These are phyloP conservation scores for Leccinum griseonigrum DNA, from an alignment of 1,284 basidiomycete genomes.

Conservation along the genomic window DNA sequence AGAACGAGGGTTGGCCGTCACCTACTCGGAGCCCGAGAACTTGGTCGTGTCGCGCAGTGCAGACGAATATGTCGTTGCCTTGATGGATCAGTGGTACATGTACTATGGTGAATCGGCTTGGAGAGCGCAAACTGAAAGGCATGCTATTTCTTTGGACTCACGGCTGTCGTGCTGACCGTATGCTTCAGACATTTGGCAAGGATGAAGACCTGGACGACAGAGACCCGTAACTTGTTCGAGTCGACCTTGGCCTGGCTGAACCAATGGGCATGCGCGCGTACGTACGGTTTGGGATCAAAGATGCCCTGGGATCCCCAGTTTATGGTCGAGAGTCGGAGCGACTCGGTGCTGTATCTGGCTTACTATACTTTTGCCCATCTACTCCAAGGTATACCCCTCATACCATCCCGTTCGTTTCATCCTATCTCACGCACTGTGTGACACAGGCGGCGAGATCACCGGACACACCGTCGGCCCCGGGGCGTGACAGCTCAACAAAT, in stretches of 20 bases:
- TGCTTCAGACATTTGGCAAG: constrained; percentile 65
- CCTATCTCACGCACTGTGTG: background rate
- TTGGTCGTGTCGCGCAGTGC: constrained; percentile 86
- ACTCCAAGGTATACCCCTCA: constrained; percentile 66
- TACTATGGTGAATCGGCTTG: constrained; percentile 94
- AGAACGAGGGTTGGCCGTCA: constrained; percentile 72
- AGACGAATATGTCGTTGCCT: constrained; percentile 96
- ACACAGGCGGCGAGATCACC: constrained; percentile 65
- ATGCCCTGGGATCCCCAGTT: constrained; percentile 97
- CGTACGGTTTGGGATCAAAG: constrained; percentile 94
- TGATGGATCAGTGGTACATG: constrained; percentile 99
- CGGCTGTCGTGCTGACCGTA: background rate
- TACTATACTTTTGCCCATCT: constrained; percentile 96
- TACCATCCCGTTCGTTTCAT: background rate
- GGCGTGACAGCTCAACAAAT: constrained; percentile 89
- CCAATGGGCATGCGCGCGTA: constrained; percentile 98
- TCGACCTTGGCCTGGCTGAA: constrained; percentile 94
- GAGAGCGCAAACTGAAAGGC: constrained; percentile 89
- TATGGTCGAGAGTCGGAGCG: constrained; percentile 94
- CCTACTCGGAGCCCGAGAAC: constrained; percentile 97
- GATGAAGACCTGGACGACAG: constrained; percentile 89
- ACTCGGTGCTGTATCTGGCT: constrained; percentile 98
- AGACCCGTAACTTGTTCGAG: constrained; percentile 93
- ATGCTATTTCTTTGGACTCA: constrained; percentile 38
- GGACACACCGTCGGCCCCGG: constrained; percentile 82